These are phyloP conservation scores for Paecilomyces sp. DNA, from an alignment of 2,329 filamentous ascomycete genomes.

Conservation along the genomic window DNA sequence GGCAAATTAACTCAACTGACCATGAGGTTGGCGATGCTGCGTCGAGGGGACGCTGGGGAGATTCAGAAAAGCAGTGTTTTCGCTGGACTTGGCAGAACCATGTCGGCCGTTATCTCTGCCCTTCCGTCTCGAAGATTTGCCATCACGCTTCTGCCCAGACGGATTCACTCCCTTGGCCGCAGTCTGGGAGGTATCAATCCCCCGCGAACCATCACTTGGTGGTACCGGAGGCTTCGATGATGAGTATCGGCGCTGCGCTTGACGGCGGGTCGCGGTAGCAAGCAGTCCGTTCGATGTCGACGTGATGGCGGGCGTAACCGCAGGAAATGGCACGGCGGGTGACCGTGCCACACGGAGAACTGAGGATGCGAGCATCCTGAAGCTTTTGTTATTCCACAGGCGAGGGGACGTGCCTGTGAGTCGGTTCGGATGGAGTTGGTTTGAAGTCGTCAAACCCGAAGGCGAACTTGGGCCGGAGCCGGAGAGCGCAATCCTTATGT, in stretches of 20 bases:
- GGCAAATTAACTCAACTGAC: constrained; percentile 21
- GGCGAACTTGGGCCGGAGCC: constrained; percentile 16
- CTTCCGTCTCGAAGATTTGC: constrained; percentile 26
- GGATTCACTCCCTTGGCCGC: constrained; percentile 32
- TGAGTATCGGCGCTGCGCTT: constrained; percentile 39
- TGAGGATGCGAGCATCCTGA: constrained; percentile 39
- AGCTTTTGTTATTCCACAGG: not conserved
- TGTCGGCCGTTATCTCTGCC: constrained; percentile 28
- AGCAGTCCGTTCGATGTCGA: constrained; percentile 23
- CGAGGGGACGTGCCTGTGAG: not conserved
- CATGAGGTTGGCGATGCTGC: constrained; percentile 41
- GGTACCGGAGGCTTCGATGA: constrained; percentile 42
- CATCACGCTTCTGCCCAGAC: constrained; percentile 27
- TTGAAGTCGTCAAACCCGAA: not conserved
- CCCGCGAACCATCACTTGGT: constrained; percentile 38
- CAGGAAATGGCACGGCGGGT: constrained; percentile 24
- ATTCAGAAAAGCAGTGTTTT: constrained; percentile 33
- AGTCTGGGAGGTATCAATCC: constrained; percentile 31
- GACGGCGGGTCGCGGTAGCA: constrained; percentile 19
- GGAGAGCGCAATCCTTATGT: constrained; percentile 8
- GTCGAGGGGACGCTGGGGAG: constrained; percentile 44
- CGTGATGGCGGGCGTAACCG: constrained; percentile 22
- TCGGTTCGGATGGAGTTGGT: not conserved
- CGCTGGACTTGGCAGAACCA: constrained; percentile 26
- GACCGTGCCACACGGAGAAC: constrained; percentile 38